Conservation (phyloP, 768 basidiomycete genomes). For the Trametes villosa region DNA sequence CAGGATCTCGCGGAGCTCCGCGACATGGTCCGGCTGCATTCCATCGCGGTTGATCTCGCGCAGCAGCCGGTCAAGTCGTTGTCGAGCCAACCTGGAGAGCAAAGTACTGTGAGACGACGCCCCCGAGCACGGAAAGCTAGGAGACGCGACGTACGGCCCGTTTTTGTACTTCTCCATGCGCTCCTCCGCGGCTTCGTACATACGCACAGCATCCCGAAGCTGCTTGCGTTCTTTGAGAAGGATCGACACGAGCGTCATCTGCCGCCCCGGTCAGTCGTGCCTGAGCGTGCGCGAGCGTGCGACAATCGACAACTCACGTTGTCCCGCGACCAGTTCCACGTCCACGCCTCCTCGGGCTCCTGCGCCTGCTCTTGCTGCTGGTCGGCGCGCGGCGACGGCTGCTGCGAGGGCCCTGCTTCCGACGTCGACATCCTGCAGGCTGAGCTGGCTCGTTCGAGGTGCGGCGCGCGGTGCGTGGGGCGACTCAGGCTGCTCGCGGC, state of each 20-base stretch:
- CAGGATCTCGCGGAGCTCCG: conserved; percentile 4
- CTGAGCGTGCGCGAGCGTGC: neutral
- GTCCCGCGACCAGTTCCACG: neutral
- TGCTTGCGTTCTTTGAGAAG: conserved; percentile 12
- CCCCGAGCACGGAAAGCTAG: neutral
- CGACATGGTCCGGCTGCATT: conserved; percentile 2
- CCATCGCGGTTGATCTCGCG: neutral
- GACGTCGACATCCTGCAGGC: no score
- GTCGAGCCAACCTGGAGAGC: neutral
- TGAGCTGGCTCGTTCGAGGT: no score
- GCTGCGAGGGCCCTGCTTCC: no score
- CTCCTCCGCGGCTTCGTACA: neutral
- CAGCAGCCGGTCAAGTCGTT: neutral
- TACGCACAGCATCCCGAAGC: conserved; percentile 2
- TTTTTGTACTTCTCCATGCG: conserved; percentile 4
- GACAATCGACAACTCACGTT: neutral
- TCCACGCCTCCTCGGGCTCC: neutral
- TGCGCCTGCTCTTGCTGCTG: neutral
- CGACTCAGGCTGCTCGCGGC: no score
- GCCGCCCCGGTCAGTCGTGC: neutral
- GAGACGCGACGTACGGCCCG: neutral
- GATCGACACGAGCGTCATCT: conserved; percentile 4
- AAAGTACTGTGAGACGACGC: neutral
- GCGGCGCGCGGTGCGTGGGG: no score
- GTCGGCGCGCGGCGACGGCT: no score